Conservation (phyloP, 352 stramenopile species). For the Pythium guiyangense region DNA sequence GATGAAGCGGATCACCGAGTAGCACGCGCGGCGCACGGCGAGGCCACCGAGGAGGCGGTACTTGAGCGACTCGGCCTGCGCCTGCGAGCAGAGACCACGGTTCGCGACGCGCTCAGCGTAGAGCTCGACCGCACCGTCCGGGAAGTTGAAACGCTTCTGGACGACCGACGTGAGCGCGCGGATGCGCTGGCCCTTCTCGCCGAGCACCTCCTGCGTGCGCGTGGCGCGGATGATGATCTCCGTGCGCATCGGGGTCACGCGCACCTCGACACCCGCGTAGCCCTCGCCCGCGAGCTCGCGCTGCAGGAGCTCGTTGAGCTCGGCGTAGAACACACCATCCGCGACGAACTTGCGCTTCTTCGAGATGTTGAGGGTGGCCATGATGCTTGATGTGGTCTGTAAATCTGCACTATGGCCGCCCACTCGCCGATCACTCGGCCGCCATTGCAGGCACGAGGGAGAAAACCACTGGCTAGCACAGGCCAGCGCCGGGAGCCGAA, state of each 20-base stretch:
- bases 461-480: neutral
- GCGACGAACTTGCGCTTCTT: slow-evolving; percentile 99
- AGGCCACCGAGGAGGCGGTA: slow-evolving; percentile 99
- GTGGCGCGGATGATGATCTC: slow-evolving; percentile 99
- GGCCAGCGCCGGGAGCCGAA: neutral
- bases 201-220: slow-evolving; percentile 98
- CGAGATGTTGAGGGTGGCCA: slow-evolving; percentile 91
- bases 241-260: slow-evolving; percentile 97
- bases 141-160: slow-evolving; percentile 98
- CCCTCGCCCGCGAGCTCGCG: slow-evolving; percentile 97
- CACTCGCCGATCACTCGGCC: neutral
- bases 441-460: neutral
- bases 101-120: slow-evolving; percentile 99
- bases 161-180: slow-evolving; percentile 98
- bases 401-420: slow-evolving; percentile 12
- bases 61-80: slow-evolving; percentile 98
- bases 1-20: slow-evolving; percentile 98
- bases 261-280: slow-evolving; percentile 98
- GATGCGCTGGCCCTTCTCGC: slow-evolving; percentile 99
- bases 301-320: slow-evolving; percentile 99
- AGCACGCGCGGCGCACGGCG: slow-evolving; percentile 97
- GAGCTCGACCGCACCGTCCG: slow-evolving; percentile 94
- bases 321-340: slow-evolving; percentile 99
- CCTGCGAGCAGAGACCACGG: slow-evolving; percentile 97
- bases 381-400: slow-evolving; percentile 29